Evolutionary conservation across 768 basidiomycete species (phyloP), one percentile per base, ranked within the genome.

Genomic region (Cyclocybe cylindracea): DNA sequence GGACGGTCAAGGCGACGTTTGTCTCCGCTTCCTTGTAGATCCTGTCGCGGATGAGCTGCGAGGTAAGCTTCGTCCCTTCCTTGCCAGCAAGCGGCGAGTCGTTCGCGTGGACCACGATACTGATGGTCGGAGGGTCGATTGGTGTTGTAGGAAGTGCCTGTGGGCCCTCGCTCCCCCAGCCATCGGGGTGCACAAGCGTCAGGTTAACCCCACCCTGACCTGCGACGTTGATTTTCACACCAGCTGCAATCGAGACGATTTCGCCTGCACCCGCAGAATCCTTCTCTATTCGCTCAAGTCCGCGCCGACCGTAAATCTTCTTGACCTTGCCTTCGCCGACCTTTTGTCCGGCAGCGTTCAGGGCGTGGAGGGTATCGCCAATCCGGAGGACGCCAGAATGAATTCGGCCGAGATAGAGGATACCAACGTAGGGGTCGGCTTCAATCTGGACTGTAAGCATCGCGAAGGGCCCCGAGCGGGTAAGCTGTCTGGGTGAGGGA

Each of bases 371-470:
- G 0, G 63, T 65, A 48, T 78, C 77, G 0, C 76, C 76, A 16
- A 75, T 57, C 13, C 59, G 58, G 14, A 80, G 61, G 5, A 68
- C 48, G 9, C 78, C 78, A 31, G 68, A 71, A 13, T 77, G 70
- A 10, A 79, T 69, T 33, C 78, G 73, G 1, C 78, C 78, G 11
- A 78, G 75, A 59, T 76, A 77, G 3, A 78, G 65, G 38, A 70
- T 70, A n/a, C 78, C 78, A 5, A 80, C 73, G 56, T 78, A 80
- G 1, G 77, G 70, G 57, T 80, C 77, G 14, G 65, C 70, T 61
- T 78, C 77, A n/a, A 80, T 73, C 54, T 80, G 78, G 10, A 78
- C 72, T 0, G 77, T 78, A 38, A 80, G 66, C 78, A 80, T 80
- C 9, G 76, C 76, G 57, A 78, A 78, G n/a, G 77, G 75, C 7